phyloP scores from a whole-genome alignment of 169 alveolate genomes.

The Cryptosporidium canis region DNA sequence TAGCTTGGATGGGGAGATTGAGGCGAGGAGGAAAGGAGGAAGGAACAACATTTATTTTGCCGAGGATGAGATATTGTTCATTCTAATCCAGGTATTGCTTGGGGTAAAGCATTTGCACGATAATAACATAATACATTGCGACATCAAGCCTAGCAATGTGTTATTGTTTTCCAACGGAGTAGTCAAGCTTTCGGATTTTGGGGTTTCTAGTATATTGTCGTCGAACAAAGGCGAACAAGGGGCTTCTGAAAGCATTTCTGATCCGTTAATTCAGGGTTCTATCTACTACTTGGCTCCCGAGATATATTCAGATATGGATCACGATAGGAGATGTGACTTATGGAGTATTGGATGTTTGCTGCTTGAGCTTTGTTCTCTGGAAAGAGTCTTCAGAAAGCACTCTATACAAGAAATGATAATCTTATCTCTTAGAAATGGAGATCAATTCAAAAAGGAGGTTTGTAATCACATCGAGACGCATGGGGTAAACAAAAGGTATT shows the following conservation, averaged over 20 bases:
- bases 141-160: conserved; percentile 58
- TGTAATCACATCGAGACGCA: conserved; percentile 2
- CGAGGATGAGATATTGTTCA: conserved; percentile 54
- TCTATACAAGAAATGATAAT: conserved; percentile 46
- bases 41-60: conserved; percentile 12
- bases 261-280: conserved; percentile 12
- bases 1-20: conserved; percentile 27
- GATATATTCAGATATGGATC: conserved; percentile 11
- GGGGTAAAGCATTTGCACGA: conserved; percentile 74
- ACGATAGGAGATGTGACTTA: conserved; percentile 17
- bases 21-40: conserved; percentile 5
- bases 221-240: neutral
- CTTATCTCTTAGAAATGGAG: conserved; percentile 19
- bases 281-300: conserved; percentile 60
- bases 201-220: conserved; percentile 21
- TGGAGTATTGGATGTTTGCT: conserved; percentile 70
- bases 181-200: conserved; percentile 56
- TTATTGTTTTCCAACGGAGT: conserved; percentile 55
- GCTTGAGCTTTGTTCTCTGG: conserved; percentile 33
- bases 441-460: neutral
- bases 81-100: conserved; percentile 34
- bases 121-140: conserved; percentile 73
- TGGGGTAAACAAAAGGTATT: conserved; percentile 46
- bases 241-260: neutral
- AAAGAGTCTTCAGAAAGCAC: conserved; percentile 19